These are phyloP conservation scores for Hypoxylon cercidicola DNA, from an alignment of 495 filamentous ascomycete species.

Conservation along the genomic window DNA sequence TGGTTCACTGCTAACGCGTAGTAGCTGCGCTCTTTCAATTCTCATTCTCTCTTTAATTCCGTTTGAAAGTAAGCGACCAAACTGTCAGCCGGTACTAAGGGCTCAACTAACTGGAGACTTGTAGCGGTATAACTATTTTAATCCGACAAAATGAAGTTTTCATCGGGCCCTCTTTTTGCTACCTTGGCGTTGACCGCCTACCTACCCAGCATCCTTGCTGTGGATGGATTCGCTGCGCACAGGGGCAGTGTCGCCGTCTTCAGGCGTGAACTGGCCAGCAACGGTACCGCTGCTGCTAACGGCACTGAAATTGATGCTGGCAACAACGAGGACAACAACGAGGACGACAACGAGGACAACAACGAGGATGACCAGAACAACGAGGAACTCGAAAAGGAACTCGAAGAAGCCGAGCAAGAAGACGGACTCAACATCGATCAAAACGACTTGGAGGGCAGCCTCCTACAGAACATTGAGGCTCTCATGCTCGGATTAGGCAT, in stretches of 20 bases:
- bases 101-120: not conserved
- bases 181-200: constrained; percentile 42
- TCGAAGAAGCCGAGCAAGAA: constrained; percentile 13
- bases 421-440: constrained; percentile 30
- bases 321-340: constrained; percentile 21
- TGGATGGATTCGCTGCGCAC: constrained; percentile 9
- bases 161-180: constrained; percentile 35
- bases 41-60: constrained; percentile 34
- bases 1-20: constrained; percentile 15
- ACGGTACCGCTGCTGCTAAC: constrained; percentile 38
- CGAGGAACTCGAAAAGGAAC: constrained; percentile 9
- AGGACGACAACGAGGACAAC: constrained; percentile 21
- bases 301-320: constrained; percentile 29
- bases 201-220: constrained; percentile 34
- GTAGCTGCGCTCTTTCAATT: constrained; percentile 44
- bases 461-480: constrained; percentile 45
- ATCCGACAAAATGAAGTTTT: constrained; percentile 40
- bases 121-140: constrained; percentile 31
- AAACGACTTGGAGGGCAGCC: constrained; percentile 35
- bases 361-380: constrained; percentile 15
- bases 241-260: constrained; percentile 23
- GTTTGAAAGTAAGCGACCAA: constrained; percentile 40
- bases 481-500: constrained; percentile 52
- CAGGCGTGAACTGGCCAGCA: constrained; percentile 23
- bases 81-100: not conserved